These are phyloP conservation scores for Alternaria brassicae DNA, from an alignment of 2,329 filamentous ascomycete species.

Conservation along the genomic window DNA sequence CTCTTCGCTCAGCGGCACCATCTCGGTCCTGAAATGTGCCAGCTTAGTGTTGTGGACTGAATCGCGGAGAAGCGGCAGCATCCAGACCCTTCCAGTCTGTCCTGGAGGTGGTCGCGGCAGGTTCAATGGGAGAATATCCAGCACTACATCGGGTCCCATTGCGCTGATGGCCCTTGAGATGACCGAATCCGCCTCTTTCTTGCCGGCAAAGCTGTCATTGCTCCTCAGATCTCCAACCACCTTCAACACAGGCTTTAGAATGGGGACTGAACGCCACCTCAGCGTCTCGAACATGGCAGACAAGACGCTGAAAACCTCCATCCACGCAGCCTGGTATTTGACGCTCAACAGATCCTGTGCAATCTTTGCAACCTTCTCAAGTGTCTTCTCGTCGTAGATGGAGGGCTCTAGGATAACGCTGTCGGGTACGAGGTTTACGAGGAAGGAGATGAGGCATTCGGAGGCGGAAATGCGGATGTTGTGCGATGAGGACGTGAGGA, in stretches of 20 bases:
- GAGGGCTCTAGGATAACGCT: conserved; percentile 86
- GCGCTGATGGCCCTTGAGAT: conserved; percentile 86
- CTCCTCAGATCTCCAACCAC: conserved; percentile 85
- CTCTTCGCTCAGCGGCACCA: conserved; percentile 86
- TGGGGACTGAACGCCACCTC: conserved; percentile 82
- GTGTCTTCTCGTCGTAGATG: conserved; percentile 86
- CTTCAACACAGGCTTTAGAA: conserved; percentile 76
- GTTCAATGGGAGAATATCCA: conserved; percentile 85
- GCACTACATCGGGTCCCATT: conserved; percentile 86
- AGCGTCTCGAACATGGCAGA: conserved; percentile 86
- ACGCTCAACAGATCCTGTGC: conserved; percentile 80
- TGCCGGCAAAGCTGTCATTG: conserved; percentile 87
- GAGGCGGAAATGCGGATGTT: conserved; percentile 95
- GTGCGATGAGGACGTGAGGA: conserved; percentile 84
- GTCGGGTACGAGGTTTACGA: conserved; percentile 86
- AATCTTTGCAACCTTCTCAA: conserved; percentile 79
- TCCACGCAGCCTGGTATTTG: conserved; percentile 93
- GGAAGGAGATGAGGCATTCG: conserved; percentile 91
- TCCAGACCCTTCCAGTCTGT: conserved; percentile 88
- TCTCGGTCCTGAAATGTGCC: conserved; percentile 81
- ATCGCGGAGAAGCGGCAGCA: conserved; percentile 89
- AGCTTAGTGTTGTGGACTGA: conserved; percentile 88
- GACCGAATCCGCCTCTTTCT: conserved; percentile 92
- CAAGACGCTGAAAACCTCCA: conserved; percentile 90
- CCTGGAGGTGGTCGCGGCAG: conserved; percentile 77